Base-by-base conservation (phyloP, 306 rosid genomes). In the Castanea mollissima region DNA sequence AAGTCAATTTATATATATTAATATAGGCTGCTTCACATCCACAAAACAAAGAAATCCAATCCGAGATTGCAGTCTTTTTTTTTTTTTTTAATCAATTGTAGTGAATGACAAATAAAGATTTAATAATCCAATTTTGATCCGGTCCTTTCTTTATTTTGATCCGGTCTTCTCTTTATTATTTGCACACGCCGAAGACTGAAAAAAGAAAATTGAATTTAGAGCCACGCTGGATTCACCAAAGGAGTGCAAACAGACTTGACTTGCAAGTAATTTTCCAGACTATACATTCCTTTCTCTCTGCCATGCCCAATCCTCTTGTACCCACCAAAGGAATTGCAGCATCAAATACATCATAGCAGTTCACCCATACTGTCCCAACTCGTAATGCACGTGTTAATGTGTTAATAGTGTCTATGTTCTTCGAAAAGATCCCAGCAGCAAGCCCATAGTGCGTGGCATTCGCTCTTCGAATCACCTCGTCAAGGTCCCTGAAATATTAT, bases 271-370 rank as follows among this genome's bases (percentile, higher is more conserved):
- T 89, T 88, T 9, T 80, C 56, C 44, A 93, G 97, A 75, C 97
- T 84, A 58, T 95, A 86, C 51, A 84, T 85, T 27, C 99, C 98
- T 79, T 92, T 95, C 71, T 95, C 99, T 85, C 98, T 87, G 27
- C 99, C 97, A 4, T 81, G 87, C 8, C 98, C 98, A 77, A n/a
- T 95, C 98, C 89, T 89, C 86, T 95, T 95, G 87, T 83, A 95
- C 49, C 99, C 98, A 56, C 99, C 98, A 76, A 95, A 27, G 98
- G 99, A 88, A 95, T 81, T 58, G 98, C 89, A 71, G 99, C 97
- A 83, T 93, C 99, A 86, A 88, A 88, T 78, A 82, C 77, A 83
- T 91, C 88, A 77, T 74, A 95, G 89, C 98, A 91, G 64, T 95
- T 95, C 54, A 93, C 59, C 93, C 93, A n/a, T 1, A 95, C 94